Percentiles rank a stretch among this genome's conserved stretches.
Evolutionary conservation across 768 basidiomycete genomes (phyloP).

Genomic region (Agaricus bisporus): DNA sequence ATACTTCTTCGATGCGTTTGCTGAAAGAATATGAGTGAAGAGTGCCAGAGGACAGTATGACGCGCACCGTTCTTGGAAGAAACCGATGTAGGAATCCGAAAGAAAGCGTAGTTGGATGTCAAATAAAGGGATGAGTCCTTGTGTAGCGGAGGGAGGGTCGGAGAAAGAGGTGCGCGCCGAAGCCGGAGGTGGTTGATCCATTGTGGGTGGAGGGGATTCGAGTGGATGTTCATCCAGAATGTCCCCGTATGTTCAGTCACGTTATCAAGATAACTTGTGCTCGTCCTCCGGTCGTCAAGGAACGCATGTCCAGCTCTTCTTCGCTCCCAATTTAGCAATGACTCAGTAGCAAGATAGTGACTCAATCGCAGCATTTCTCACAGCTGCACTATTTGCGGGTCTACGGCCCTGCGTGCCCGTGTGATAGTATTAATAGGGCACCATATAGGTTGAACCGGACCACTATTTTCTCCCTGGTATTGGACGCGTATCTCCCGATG

Average conservation of each 20-base stretch:
- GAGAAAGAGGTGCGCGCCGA: constrained; percentile 35
- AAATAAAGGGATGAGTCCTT: constrained; percentile 64
- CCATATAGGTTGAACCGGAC: neutral
- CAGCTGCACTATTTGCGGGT: neutral
- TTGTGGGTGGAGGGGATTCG: constrained; percentile 8
- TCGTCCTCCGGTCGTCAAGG: neutral
- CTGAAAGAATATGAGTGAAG: constrained; percentile 31
- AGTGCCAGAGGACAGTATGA: constrained; percentile 5
- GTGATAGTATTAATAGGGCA: no score
- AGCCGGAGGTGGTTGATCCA: constrained; percentile 28
- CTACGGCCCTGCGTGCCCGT: neutral
- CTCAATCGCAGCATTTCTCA: neutral
- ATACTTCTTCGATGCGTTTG: constrained; percentile 78
- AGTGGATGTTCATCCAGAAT: neutral
- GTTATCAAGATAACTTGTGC: neutral
- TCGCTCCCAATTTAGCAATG: neutral
- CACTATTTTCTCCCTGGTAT: neutral
- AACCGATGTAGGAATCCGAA: constrained; percentile 71
- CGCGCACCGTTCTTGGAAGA: constrained; percentile 80
- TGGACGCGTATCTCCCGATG: neutral
- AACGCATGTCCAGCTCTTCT: neutral
- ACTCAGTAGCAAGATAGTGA: neutral
- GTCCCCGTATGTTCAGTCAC: neutral
- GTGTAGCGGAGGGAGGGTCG: constrained; percentile 23
- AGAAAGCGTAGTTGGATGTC: constrained; percentile 65